Conservation (phyloP, 208 protist species). For the Acanthamoeba culbertsoni region DNA sequence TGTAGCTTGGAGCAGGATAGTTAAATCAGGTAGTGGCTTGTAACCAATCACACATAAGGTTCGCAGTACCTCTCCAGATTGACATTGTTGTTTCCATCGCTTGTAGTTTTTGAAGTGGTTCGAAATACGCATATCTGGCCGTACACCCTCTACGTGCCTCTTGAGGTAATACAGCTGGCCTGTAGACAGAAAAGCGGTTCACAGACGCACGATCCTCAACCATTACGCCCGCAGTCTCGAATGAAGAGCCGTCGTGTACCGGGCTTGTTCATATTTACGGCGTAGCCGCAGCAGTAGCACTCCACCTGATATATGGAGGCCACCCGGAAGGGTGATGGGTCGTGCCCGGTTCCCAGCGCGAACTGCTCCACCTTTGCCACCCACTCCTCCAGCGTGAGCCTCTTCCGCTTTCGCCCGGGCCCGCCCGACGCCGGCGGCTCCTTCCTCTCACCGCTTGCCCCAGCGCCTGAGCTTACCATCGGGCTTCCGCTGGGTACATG, state of each 20-base stretch:
- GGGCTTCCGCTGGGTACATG: too few relatives aligned
- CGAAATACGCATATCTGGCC: neutral
- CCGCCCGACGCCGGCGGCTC: neutral
- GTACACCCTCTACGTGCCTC: slow-evolving; percentile 44
- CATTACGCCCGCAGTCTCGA: too few relatives aligned
- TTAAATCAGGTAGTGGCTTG: neutral
- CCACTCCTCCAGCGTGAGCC: slow-evolving; percentile 10
- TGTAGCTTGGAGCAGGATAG: neutral
- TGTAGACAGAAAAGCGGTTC: neutral
- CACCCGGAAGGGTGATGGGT: slow-evolving; percentile 45
- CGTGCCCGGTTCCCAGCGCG: neutral
- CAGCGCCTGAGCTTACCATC: too few relatives aligned
- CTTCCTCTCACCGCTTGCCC: too few relatives aligned
- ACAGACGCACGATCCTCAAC: neutral
- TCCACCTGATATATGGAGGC: slow-evolving; percentile 57
- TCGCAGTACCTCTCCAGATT: neutral
- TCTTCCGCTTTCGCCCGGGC: neutral
- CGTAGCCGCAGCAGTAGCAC: slow-evolving; percentile 52
- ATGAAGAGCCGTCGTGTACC: neutral
- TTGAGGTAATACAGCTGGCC: slow-evolving; percentile 55
- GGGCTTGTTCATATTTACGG: slow-evolving; percentile 58
- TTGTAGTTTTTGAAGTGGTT: slow-evolving; percentile 60
- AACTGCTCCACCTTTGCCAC: slow-evolving; percentile 43
- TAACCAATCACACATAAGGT: neutral
- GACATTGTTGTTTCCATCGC: slow-evolving; percentile 16